These are phyloP conservation scores for Colletotrichum aenigma DNA, from an alignment of 2,329 filamentous ascomycete species.

Conservation along the genomic window DNA sequence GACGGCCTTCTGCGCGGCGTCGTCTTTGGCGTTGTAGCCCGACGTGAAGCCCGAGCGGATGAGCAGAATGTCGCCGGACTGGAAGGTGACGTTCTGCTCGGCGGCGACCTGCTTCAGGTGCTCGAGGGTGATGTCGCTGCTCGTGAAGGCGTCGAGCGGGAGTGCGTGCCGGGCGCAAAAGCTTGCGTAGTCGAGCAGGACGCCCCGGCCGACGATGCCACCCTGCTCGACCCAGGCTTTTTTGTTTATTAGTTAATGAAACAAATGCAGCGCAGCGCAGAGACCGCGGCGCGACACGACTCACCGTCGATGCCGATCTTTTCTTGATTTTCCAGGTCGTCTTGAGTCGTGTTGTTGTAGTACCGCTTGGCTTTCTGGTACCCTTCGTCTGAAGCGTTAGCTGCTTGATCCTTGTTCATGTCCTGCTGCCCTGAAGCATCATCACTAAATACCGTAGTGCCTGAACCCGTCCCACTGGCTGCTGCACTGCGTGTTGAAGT, in stretches of 20 bases:
- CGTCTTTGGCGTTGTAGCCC: constrained; percentile 30
- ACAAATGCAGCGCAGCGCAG: background rate
- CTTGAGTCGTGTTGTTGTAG: constrained; percentile 39
- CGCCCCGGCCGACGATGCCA: constrained; percentile 53
- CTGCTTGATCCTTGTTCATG: background rate
- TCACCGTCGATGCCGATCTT: constrained; percentile 44
- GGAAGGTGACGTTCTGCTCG: constrained; percentile 46
- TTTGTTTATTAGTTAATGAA: background rate
- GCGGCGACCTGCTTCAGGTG: constrained; percentile 29
- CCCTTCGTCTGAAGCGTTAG: constrained; percentile 14
- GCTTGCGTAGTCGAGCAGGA: constrained; percentile 56
- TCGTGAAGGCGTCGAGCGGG: constrained; percentile 53
- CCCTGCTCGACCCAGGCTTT: constrained; percentile 26
- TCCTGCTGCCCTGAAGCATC: constrained; percentile 32
- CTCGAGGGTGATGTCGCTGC: constrained; percentile 49
- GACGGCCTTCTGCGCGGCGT: constrained; percentile 26
- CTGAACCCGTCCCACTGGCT: constrained; percentile 44
- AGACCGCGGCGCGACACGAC: background rate
- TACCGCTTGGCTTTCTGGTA: constrained; percentile 39
- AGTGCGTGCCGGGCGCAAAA: constrained; percentile 57
- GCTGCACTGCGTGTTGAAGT: constrained; percentile 40
- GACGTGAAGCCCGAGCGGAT: constrained; percentile 39
- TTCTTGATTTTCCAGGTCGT: constrained; percentile 42
- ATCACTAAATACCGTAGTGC: constrained; percentile 27
- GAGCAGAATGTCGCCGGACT: constrained; percentile 57